A percentile compares a stretch with the other conserved stretches of the same genome.
These are phyloP conservation scores for Aspergillus calidoustus DNA, from an alignment of 2,329 filamentous ascomycete species.

Conservation along the genomic window DNA sequence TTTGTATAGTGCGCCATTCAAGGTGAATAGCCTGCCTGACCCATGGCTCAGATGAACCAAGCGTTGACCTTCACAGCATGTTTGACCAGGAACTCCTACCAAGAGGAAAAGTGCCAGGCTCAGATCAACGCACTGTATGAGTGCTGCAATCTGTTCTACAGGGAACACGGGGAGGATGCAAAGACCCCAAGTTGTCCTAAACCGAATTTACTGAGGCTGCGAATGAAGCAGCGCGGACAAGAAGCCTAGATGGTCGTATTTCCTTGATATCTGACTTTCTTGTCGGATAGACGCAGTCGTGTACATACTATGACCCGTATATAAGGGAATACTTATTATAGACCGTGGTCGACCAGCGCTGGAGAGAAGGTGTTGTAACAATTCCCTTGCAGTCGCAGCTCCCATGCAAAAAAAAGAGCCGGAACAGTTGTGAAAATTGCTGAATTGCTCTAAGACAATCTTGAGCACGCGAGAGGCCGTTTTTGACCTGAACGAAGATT, in stretches of 20 bases:
- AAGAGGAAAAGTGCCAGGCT: constrained; percentile 79
- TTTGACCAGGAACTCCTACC: constrained; percentile 79
- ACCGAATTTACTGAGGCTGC: constrained; percentile 75
- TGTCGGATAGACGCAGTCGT: not conserved
- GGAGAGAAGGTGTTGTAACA: constrained; percentile 43
- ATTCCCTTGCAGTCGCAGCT: constrained; percentile 57
- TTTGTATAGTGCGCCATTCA: constrained; percentile 79
- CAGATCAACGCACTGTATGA: constrained; percentile 87
- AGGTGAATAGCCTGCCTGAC: constrained; percentile 56
- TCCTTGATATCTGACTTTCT: not conserved
- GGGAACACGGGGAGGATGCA: constrained; percentile 74
- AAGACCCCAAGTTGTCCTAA: constrained; percentile 85
- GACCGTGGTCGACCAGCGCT: not conserved
- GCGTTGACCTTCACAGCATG: constrained; percentile 64
- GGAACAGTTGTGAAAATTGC: constrained; percentile 76
- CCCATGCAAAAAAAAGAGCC: constrained; percentile 59
- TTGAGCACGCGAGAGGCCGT: constrained; percentile 94
- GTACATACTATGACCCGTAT: constrained; percentile 12
- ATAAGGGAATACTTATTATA: not conserved
- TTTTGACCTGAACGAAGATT: constrained; percentile 87
- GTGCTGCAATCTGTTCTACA: constrained; percentile 90
- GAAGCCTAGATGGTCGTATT: constrained; percentile 11
- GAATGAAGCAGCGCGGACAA: constrained; percentile 76
- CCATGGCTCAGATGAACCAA: constrained; percentile 8
- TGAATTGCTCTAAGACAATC: constrained; percentile 84